Percentiles rank a stretch among this genome's conserved stretches.
These are phyloP conservation scores for Epicoccum nigrum DNA, from an alignment of 2,329 filamentous ascomycete genomes.

Conservation along the genomic window DNA sequence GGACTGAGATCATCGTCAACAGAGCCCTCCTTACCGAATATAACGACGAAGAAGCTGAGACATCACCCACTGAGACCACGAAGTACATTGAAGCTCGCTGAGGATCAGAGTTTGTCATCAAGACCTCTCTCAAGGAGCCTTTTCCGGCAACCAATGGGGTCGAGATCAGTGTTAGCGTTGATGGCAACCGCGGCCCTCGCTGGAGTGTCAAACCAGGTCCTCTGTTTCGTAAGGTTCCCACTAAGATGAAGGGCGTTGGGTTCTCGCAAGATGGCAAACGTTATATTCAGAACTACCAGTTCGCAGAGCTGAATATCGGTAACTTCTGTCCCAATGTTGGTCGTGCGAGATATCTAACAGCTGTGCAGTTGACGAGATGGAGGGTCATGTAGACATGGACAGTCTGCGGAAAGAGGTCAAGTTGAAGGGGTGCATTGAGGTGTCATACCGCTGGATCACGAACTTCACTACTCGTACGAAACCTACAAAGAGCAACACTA, in stretches of 20 bases:
- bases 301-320: slow-evolving; percentile 27
- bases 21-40: slow-evolving; percentile 30
- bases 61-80: slow-evolving; percentile 7
- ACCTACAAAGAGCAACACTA: slow-evolving; percentile 10
- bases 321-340: background rate
- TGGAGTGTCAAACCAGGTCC: background rate
- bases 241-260: background rate
- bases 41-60: slow-evolving; percentile 25
- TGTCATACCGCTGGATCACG: background rate
- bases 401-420: background rate
- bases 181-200: slow-evolving; percentile 17
- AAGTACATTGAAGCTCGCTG: slow-evolving; percentile 43
- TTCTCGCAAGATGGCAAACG: slow-evolving; percentile 1
- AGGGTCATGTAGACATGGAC: background rate
- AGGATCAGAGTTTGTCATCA: slow-evolving; percentile 28
- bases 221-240: background rate
- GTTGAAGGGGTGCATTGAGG: slow-evolving; percentile 1
- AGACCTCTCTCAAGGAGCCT: background rate
- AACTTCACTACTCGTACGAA: background rate
- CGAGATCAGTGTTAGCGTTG: slow-evolving; percentile 12
- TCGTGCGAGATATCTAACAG: background rate
- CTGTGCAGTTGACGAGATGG: slow-evolving; percentile 10
- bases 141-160: slow-evolving; percentile 13
- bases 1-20: slow-evolving; percentile 26
- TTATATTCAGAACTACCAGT: slow-evolving; percentile 26